These are phyloP conservation scores for Phytophthora cajani DNA, from an alignment of 352 stramenopile species.

Conservation along the genomic window DNA sequence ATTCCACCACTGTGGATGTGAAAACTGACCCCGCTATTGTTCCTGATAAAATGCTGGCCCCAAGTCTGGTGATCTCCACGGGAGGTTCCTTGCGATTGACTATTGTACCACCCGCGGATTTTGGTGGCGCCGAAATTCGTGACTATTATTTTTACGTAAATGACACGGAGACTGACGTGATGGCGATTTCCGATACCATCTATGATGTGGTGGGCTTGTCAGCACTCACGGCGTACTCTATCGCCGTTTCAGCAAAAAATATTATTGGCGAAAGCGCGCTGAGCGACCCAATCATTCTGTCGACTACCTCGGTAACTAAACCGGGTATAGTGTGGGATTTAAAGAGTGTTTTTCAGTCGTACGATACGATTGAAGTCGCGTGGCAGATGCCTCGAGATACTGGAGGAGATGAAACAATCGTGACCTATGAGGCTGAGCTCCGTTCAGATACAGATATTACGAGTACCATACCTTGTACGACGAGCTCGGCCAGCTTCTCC, in stretches of 20 bases:
- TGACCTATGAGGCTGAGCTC: conserved; percentile 43
- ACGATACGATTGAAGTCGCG: conserved; percentile 30
- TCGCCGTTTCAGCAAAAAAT: conserved; percentile 46
- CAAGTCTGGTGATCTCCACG: conserved; percentile 31
- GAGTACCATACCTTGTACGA: neutral
- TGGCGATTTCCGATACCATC: conserved; percentile 11
- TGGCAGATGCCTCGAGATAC: conserved; percentile 50
- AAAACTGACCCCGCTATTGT: conserved; percentile 32
- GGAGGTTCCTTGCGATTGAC: conserved; percentile 43
- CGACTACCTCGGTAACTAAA: conserved; percentile 26
- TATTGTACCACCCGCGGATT: conserved; percentile 42
- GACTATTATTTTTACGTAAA: conserved; percentile 45
- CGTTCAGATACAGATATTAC: neutral
- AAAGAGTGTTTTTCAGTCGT: conserved; percentile 20
- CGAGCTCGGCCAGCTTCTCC: conserved; percentile 11
- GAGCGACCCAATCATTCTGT: conserved; percentile 35
- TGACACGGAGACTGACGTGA: neutral
- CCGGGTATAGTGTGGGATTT: conserved; percentile 36
- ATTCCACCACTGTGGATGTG: neutral
- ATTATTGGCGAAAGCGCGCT: conserved; percentile 28
- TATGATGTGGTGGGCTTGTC: conserved; percentile 49
- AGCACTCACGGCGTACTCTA: conserved; percentile 33
- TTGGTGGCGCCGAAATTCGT: conserved; percentile 42
- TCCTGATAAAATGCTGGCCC: conserved; percentile 27
- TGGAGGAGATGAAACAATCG: conserved; percentile 31